phyloP scores from a whole-genome alignment of 345 rosid species.

The Cardamine chenopodiifolia region DNA sequence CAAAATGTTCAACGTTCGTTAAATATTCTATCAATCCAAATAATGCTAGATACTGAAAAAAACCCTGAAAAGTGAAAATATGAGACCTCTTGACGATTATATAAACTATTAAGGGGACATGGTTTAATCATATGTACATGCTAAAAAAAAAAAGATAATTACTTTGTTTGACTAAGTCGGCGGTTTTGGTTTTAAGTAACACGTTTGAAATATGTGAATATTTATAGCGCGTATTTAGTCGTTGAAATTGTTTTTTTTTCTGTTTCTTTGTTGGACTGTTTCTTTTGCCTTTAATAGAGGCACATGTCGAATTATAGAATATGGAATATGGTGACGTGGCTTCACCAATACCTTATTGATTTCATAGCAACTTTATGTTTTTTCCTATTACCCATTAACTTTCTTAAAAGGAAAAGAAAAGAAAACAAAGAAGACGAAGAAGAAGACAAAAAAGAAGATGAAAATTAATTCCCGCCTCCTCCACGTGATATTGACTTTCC shows the following conservation, averaged over 20 bases:
- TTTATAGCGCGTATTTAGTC: background rate
- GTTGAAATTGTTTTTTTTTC: slow-evolving; percentile 26
- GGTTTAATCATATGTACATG: no score
- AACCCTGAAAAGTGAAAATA: background rate
- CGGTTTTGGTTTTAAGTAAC: slow-evolving; percentile 1
- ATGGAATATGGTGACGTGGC: slow-evolving; percentile 25
- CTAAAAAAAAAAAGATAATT: no score
- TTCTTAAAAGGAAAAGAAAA: background rate
- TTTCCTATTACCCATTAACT: background rate
- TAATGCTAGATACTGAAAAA: background rate
- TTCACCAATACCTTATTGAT: slow-evolving; percentile 15
- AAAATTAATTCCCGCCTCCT: slow-evolving; percentile 8
- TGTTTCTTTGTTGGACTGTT: slow-evolving; percentile 20
- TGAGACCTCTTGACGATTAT: background rate
- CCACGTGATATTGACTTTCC: slow-evolving; percentile 26
- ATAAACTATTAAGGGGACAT: no score
- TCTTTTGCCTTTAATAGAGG: slow-evolving; percentile 29
- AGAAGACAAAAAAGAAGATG: background rate
- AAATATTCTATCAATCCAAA: background rate
- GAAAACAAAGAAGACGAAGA: background rate
- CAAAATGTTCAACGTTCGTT: background rate
- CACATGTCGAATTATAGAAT: slow-evolving; percentile 34
- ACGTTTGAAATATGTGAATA: slow-evolving; percentile 35
- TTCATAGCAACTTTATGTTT: slow-evolving; percentile 20
- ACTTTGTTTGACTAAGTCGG: background rate